These are phyloP conservation scores for Alternaria ventricosa DNA, from an alignment of 2,329 filamentous ascomycete species.

Conservation along the genomic window DNA sequence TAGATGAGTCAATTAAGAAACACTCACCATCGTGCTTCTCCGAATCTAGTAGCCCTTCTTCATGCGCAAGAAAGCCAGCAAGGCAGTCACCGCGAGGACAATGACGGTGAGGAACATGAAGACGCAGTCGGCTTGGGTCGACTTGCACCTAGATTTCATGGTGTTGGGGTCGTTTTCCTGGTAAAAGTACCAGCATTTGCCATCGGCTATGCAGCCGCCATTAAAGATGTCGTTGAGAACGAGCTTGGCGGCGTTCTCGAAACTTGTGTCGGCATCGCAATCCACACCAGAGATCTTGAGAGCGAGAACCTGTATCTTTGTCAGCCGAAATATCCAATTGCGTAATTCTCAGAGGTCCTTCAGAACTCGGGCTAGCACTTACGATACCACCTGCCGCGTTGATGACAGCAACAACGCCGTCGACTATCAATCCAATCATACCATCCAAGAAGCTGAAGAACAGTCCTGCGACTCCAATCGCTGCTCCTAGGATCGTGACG, in stretches of 20 bases:
- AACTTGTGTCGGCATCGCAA: slow-evolving; percentile 4
- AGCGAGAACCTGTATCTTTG: slow-evolving; percentile 21
- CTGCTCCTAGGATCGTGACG: background rate
- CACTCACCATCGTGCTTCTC: background rate
- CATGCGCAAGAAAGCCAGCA: slow-evolving; percentile 15
- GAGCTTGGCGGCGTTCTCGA: slow-evolving; percentile 1
- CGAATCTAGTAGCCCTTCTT: slow-evolving; percentile 16
- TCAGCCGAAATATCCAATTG: background rate
- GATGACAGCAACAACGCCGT: background rate
- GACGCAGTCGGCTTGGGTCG: slow-evolving; percentile 29
- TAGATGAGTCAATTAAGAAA: background rate
- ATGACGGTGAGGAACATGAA: slow-evolving; percentile 35
- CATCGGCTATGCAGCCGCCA: slow-evolving; percentile 16
- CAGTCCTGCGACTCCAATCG: background rate
- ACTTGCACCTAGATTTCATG: slow-evolving; percentile 20
- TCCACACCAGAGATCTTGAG: slow-evolving; percentile 24
- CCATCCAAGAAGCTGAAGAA: background rate
- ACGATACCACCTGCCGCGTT: slow-evolving; percentile 7
- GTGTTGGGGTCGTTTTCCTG: background rate
- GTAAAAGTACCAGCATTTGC: background rate
- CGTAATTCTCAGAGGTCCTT: background rate
- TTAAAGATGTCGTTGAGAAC: slow-evolving; percentile 22
- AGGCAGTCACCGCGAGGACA: slow-evolving; percentile 17
- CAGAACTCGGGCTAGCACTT: background rate
- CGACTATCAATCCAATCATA: background rate